phyloP scores from a whole-genome alignment of 108 stramenopile genomes.

The Fragilaria radians region DNA sequence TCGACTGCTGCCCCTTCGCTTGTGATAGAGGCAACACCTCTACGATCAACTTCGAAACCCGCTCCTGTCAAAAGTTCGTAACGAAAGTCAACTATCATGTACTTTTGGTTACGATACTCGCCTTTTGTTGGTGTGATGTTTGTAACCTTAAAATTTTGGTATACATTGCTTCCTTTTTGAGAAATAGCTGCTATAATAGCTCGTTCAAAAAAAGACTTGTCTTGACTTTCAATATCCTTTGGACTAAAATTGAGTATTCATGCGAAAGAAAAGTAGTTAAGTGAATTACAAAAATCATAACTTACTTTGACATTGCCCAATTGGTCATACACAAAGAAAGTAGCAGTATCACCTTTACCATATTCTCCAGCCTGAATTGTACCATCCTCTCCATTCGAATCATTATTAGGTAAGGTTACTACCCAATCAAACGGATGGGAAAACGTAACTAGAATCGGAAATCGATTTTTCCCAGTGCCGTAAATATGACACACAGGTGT shows the following conservation, averaged over 20 bases:
- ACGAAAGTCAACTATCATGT: constrained; percentile 88
- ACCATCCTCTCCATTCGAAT: constrained; percentile 94
- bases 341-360: constrained; percentile 94
- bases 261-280: background rate
- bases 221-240: constrained; percentile 48
- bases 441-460: constrained; percentile 82
- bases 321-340: constrained; percentile 70
- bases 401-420: constrained; percentile 76
- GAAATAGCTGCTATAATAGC: constrained; percentile 63
- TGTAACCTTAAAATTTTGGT: constrained; percentile 90
- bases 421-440: constrained; percentile 89
- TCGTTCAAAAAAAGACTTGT: constrained; percentile 61
- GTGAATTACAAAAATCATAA: too few species aligned
- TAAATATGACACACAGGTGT: constrained; percentile 81
- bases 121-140: constrained; percentile 58
- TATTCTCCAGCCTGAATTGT: constrained; percentile 94
- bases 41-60: constrained; percentile 92
- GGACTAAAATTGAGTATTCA: background rate
- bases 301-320: constrained; percentile 59
- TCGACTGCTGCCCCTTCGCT: constrained; percentile 74
- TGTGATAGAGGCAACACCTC: constrained; percentile 81
- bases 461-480: constrained; percentile 78
- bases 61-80: constrained; percentile 93
- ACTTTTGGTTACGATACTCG: constrained; percentile 42
- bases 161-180: constrained; percentile 86